Evolutionary conservation across 768 basidiomycete species (phyloP), one percentile per base, ranked within the genome.

Genomic region (Boletus reticulatus): DNA sequence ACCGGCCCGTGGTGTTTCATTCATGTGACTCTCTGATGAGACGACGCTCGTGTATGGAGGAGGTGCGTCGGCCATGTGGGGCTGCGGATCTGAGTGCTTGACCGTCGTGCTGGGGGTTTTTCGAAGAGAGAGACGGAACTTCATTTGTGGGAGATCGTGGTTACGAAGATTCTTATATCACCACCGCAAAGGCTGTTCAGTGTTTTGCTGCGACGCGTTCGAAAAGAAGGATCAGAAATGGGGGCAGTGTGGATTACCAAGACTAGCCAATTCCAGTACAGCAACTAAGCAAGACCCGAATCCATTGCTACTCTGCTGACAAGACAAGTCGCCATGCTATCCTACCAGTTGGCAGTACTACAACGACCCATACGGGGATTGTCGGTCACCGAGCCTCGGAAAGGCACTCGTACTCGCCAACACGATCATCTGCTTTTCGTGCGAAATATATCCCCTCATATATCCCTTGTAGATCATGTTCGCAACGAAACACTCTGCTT

Each of bases 401-500:
- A 97, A 98, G 8, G 93, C 82, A 64, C 88, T 89, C 22, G 77
- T 80, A 59, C 83, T 82, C 2, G 92, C 86, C 43, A 98, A 71
- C 6, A 99, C 97, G 6, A 98, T 92, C 83, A 89, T 92, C 75
- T 92, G 89, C 72, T 90, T 91, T 67, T 91, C 92, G 65, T 99
- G 97, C 48, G 93, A 94, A 64, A 99, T 94, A 72, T 98, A 99
- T 10, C 97, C 97, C 48, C 90, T 82, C 73, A 98, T 87, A 70
- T 87, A 92, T 19, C 90, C 91, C 74, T 88, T 92, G 75, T 88
- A 94, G 43, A 98, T 90, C 91, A 96, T 89, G 68, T 95, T 95
- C 29, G 94, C 94, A 9, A 97, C 84, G 49, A 94, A 81, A 70
- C 94, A 97, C 71, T 98, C 94, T 3, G 92, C 91, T 70, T 96